Base-by-base conservation (phyloP, 208 protist species). In the Trypanosoma grayi region DNA sequence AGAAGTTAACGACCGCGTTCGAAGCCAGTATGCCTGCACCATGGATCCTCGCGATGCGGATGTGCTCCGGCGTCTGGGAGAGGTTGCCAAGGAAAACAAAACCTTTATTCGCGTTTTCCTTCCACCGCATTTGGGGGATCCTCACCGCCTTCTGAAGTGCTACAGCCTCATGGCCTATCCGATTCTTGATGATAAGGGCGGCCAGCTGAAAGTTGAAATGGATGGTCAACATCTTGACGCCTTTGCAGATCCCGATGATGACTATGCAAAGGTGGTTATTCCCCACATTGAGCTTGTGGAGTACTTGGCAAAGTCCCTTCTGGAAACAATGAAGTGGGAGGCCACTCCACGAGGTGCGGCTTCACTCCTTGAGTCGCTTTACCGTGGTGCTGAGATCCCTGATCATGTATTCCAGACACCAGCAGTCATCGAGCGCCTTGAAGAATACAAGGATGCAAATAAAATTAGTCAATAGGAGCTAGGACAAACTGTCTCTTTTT, bases 81-180 rank as follows among this genome's bases (percentile, higher is more conserved):
- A 89, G 52, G 80, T 90, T 40, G 64, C 84, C 18, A 90, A 90
- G 74, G 87, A 94, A 59, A 89, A 92, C 65, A 90, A 94, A 61
- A 92, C 85, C 16, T 90, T 88, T 66, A 82, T 92, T 74, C 84
- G 87, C 25, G 74, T 94, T 5, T 94, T 94, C 36, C 81, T 94
- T 16, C 84, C 84, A 9, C 82, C 87, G 34, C 83, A 92, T 67
- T 75, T 94, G 61, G 87, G 87, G 67, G 87, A 94, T 61, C 84
- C 87, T 40, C 87, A 94, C 70, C 83, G 87, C 54, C 76, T 94
- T 50, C 72, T 94, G 37, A 94, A 94, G 78, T 79, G 73, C 50
- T 94, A 94, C 85, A 92, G 84, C 65, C 70, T 94, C 52, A 94
- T 85, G 74, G 87, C 87, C 33, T 94, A 94, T 73, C 87, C 87